Conservation (phyloP, 2,329 filamentous ascomycete species). For the Ilyonectria destructans region DNA sequence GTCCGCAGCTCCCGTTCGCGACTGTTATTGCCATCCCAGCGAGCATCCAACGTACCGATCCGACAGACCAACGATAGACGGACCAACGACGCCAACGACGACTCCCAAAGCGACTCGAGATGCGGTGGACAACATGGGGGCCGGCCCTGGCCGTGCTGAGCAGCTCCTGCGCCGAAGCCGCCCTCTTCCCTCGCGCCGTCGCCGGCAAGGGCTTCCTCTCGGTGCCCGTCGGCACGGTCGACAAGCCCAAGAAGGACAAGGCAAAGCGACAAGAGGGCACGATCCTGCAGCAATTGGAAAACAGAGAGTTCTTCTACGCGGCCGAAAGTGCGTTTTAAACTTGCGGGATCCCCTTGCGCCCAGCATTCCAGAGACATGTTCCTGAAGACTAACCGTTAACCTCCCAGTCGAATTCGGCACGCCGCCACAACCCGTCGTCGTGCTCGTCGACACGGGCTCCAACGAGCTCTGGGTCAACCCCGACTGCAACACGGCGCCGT, state of each 20-base stretch:
- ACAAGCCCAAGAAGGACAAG: constrained; percentile 46
- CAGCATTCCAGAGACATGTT: not conserved
- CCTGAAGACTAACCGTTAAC: constrained; percentile 3
- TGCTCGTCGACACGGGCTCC: constrained; percentile 68
- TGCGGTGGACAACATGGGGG: constrained; percentile 47
- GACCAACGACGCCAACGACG: not conserved
- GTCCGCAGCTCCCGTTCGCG: not conserved
- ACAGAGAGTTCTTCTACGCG: constrained; percentile 59
- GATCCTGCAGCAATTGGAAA: constrained; percentile 53
- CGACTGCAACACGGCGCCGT: constrained; percentile 60
- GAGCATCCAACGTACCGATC: not conserved
- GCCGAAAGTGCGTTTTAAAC: constrained; percentile 54
- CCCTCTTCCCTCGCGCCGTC: constrained; percentile 49
- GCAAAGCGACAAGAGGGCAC: constrained; percentile 45
- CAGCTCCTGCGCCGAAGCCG: constrained; percentile 34
- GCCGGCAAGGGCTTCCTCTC: constrained; percentile 57
- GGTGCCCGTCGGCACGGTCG: constrained; percentile 54
- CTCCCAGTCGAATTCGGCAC: constrained; percentile 61
- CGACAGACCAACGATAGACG: not conserved
- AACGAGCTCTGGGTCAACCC: constrained; percentile 72
- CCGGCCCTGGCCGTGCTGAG: constrained; percentile 36
- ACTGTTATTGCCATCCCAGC: not conserved
- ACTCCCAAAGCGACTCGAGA: constrained; percentile 13
- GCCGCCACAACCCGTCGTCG: constrained; percentile 60
- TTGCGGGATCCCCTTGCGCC: not conserved